Evolutionary conservation across 805 yeast species (phyloP), one percentile per base, ranked within the genome.

Genomic region (Sugiyamaella marilandica): DNA sequence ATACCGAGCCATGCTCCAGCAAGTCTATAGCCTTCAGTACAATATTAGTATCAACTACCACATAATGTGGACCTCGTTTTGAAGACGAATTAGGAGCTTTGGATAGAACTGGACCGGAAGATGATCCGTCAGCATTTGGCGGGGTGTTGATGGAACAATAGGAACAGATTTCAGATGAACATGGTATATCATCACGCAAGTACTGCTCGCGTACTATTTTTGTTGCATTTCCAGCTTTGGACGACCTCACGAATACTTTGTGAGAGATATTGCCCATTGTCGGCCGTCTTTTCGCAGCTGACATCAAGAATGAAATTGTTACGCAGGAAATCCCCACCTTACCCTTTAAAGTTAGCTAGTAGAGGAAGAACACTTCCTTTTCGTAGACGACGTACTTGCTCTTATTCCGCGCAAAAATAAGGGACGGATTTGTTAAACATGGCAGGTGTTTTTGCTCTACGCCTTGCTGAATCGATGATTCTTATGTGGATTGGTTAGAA

Each of bases 181-280:
- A 94, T 16, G 97, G 96, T 48, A 94, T 89, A 69, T 94, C 99
- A 50, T 80, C 81, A 68, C 99, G 79, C 53, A 94, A 73, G 65
- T 94, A 94, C 69, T 92, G 99, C 66, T 94, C 99, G 59, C 97
- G 78, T 9, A 92, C 96, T 26, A 94, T 79, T 67, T 94, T 92
- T 34, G 90, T 78, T 4, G 97, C 97, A 44, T 84, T 84, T 9
- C 98, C 98, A 57, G 85, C 82, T 62, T 94, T 78, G 24, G 71
- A 61, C 1, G 97, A 87, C 62, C 97, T 74, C 52, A 94, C 96
- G 71, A 87, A 92, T 13, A 94, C 96, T 68, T 92, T 92, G 50
- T 65, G 65, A 18, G 70, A 61, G 8, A 66, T 62, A 47, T 61
- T 41, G 21, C 24, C 5, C 21, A 16, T n/a, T 5, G 16, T 19